Conservation (phyloP, 306 rosid genomes). For the Senna siamea region DNA sequence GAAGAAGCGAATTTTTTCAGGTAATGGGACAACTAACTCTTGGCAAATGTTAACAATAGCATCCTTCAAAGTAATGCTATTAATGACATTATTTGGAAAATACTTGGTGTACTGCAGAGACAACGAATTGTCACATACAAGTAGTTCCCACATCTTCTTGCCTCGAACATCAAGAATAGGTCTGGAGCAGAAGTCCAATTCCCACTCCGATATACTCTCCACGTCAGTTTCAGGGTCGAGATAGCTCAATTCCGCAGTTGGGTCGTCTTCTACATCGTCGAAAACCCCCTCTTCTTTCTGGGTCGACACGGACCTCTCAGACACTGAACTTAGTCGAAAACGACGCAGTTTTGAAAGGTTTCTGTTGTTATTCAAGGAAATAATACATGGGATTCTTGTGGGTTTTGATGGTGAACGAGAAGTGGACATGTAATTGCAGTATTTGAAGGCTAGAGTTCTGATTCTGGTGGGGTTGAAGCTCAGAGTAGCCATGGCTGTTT, state of each 20-base stretch:
- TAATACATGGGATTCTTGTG: constrained; percentile 43
- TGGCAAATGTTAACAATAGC: constrained; percentile 66
- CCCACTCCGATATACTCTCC: constrained; percentile 75
- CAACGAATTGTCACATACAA: constrained; percentile 81
- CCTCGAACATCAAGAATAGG: constrained; percentile 90
- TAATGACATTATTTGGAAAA: constrained; percentile 90
- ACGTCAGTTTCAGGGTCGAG: constrained; percentile 77
- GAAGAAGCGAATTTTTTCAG: constrained; percentile 85
- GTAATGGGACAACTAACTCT: constrained; percentile 69
- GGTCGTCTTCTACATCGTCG: constrained; percentile 58
- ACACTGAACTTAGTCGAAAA: constrained; percentile 56
- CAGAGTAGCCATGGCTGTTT: constrained; percentile 76
- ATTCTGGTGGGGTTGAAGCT: constrained; percentile 72
- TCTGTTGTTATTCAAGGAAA: constrained; percentile 17
- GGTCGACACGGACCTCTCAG: constrained; percentile 66
- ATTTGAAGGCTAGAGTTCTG: constrained; percentile 55
- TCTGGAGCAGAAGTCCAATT: constrained; percentile 90
- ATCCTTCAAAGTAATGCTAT: constrained; percentile 84
- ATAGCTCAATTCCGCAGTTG: constrained; percentile 71
- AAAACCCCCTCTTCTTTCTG: constrained; percentile 51
- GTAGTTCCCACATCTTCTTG: constrained; percentile 95
- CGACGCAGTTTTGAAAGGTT: constrained; percentile 39
- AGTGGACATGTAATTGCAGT: constrained; percentile 42
- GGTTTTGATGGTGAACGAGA: constrained; percentile 37
- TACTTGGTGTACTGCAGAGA: constrained; percentile 86